phyloP scores from a whole-genome alignment of 768 basidiomycete genomes.

The Auriscalpium orientale region DNA sequence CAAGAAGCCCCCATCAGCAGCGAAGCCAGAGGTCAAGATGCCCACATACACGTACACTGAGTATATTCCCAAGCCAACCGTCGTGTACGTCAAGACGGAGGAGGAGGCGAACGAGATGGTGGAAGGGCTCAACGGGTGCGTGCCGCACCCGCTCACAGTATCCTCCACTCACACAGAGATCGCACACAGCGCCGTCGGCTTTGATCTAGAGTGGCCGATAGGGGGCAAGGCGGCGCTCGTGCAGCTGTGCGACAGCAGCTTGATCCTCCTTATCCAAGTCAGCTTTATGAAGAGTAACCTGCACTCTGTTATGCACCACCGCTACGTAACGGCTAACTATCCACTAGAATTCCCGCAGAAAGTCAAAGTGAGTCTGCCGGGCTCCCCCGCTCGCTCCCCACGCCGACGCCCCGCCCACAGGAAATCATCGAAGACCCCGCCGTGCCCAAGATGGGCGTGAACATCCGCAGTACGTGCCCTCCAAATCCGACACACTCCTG shows the following conservation, averaged over 20 bases:
- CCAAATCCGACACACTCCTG: not conserved
- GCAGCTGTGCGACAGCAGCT: constrained; percentile 35
- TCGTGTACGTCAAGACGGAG: constrained; percentile 34
- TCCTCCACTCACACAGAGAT: not conserved
- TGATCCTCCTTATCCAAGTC: constrained; percentile 41
- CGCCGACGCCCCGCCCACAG: constrained; percentile 18
- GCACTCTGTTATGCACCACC: not conserved
- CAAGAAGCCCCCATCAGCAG: not conserved
- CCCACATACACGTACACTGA: constrained; percentile 34
- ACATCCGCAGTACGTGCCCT: constrained; percentile 35
- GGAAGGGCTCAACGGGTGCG: constrained; percentile 30
- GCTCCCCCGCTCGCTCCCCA: not conserved
- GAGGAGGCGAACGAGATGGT: constrained; percentile 35
- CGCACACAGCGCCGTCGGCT: constrained; percentile 35
- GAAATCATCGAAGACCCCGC: constrained; percentile 35
- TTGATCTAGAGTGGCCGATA: constrained; percentile 43
- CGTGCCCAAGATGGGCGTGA: constrained; percentile 39
- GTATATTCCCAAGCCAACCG: constrained; percentile 24
- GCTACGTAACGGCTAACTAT: not conserved
- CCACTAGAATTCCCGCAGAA: constrained; percentile 35
- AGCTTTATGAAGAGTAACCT: constrained; percentile 37
- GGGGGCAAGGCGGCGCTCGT: constrained; percentile 36
- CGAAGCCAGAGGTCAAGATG: constrained; percentile 1
- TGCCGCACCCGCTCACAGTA: not conserved
- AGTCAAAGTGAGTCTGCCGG: constrained; percentile 25